These are phyloP conservation scores for Saccharomyces pastorianus DNA, from an alignment of 1,139 yeast species.

Conservation along the genomic window DNA sequence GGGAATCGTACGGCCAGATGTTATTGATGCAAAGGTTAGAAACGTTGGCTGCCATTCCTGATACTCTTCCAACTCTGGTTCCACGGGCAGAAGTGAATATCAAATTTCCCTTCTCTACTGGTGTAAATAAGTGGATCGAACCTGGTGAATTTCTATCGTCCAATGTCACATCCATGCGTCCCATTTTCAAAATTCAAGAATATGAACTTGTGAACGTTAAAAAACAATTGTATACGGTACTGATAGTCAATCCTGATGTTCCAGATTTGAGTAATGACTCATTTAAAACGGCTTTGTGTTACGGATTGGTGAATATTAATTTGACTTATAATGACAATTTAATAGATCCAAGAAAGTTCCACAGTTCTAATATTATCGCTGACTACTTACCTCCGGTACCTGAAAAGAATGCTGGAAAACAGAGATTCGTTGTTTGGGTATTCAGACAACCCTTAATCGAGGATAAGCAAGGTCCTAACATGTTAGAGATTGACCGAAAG, in stretches of 20 bases:
- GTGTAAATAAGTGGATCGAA: conserved; percentile 56
- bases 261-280: conserved; percentile 69
- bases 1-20: conserved; percentile 54
- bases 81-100: conserved; percentile 72
- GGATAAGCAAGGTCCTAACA: conserved; percentile 8
- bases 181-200: conserved; percentile 66
- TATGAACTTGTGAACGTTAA: conserved; percentile 44
- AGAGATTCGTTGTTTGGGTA: conserved; percentile 86
- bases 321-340: conserved; percentile 52
- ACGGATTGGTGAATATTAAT: conserved; percentile 67
- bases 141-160: conserved; percentile 76
- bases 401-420: conserved; percentile 75
- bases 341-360: conserved; percentile 45
- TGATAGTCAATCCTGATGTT: conserved; percentile 85
- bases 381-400: conserved; percentile 82
- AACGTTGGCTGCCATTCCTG: conserved; percentile 79
- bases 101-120: conserved; percentile 63
- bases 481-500: conserved; percentile 16
- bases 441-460: conserved; percentile 51
- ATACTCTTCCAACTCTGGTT: conserved; percentile 81
- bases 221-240: conserved; percentile 55
- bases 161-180: conserved; percentile 64
- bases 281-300: conserved; percentile 65
- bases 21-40: conserved; percentile 66
- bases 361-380: conserved; percentile 31